A percentile compares a stretch with the other conserved stretches of the same genome.
These are phyloP conservation scores for Aristolochia californica DNA, from an alignment of 164 flowering plant species.

Conservation along the genomic window DNA sequence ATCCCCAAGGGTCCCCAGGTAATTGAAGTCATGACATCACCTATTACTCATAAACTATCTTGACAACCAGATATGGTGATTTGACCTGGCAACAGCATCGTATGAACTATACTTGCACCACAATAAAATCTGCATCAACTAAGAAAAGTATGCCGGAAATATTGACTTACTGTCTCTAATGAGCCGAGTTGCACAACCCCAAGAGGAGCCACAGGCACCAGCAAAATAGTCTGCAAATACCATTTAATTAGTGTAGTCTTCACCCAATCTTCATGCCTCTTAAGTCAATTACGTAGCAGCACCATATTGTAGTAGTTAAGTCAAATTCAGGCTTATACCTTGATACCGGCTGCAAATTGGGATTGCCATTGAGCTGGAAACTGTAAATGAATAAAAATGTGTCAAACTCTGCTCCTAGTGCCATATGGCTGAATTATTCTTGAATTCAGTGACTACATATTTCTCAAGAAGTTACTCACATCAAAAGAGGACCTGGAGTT, in stretches of 20 bases:
- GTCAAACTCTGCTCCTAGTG: conserved; percentile 2
- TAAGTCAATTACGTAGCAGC: background rate
- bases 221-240: conserved; percentile 68
- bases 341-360: conserved; percentile 66
- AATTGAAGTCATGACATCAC: background rate
- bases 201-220: conserved; percentile 62
- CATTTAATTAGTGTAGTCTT: conserved; percentile 1
- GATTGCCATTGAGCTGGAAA: conserved; percentile 51
- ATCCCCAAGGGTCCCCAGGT: background rate
- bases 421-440: background rate
- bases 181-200: conserved; percentile 95
- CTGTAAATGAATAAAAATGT: conserved; percentile 27
- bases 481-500: conserved; percentile 21
- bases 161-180: conserved; percentile 42
- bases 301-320: background rate
- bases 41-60: too few relatives aligned
- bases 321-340: conserved; percentile 30
- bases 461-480: conserved; percentile 24
- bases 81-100: too few relatives aligned
- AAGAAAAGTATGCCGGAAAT: background rate
- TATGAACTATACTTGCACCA: too few relatives aligned
- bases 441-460: background rate
- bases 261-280: background rate
- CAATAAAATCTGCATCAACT: too few relatives aligned
- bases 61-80: too few relatives aligned